phyloP scores from a whole-genome alignment of 2,329 filamentous ascomycete species.

The Ophioceras dolichostomum region DNA sequence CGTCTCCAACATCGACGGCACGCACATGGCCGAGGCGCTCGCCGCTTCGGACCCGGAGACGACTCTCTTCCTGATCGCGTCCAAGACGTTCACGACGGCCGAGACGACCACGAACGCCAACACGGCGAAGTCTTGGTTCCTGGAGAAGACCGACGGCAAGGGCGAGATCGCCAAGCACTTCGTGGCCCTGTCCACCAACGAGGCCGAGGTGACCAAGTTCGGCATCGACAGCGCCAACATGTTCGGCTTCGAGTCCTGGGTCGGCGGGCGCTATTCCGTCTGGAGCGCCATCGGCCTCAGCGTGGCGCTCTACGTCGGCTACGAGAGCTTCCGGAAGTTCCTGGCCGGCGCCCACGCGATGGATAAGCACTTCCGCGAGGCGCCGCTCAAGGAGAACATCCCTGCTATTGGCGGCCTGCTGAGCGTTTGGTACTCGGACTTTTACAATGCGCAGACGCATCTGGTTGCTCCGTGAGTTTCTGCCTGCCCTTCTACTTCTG shows the following conservation, averaged over 20 bases:
- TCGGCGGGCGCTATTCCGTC: conserved; percentile 94
- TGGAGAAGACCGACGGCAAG: conserved; percentile 65
- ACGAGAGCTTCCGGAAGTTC: conserved; percentile 96
- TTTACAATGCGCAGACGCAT: conserved; percentile 96
- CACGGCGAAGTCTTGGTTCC: conserved; percentile 94
- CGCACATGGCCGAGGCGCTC: conserved; percentile 90
- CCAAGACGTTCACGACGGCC: conserved; percentile 98
- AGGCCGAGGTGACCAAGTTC: conserved; percentile 91
- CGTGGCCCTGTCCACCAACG: conserved; percentile 93
- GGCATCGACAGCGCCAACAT: conserved; percentile 99
- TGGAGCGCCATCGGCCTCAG: conserved; percentile 98
- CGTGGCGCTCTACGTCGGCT: conserved; percentile 90
- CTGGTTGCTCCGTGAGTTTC: conserved; percentile 76
- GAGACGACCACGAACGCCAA: conserved; percentile 97
- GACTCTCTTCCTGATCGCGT: conserved; percentile 95
- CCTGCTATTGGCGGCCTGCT: conserved; percentile 82
- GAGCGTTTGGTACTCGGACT: conserved; percentile 98
- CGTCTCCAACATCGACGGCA: conserved; percentile 98
- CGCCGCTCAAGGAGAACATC: conserved; percentile 90
- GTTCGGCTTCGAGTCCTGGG: conserved; percentile 99
- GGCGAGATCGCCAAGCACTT: conserved; percentile 96
- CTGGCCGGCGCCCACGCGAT: conserved; percentile 88
- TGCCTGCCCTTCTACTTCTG: neutral
- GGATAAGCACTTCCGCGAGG: conserved; percentile 94
- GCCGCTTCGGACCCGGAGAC: conserved; percentile 86